Conservation (phyloP, 2,329 filamentous ascomycete genomes). For the Clarireedia paspali region DNA sequence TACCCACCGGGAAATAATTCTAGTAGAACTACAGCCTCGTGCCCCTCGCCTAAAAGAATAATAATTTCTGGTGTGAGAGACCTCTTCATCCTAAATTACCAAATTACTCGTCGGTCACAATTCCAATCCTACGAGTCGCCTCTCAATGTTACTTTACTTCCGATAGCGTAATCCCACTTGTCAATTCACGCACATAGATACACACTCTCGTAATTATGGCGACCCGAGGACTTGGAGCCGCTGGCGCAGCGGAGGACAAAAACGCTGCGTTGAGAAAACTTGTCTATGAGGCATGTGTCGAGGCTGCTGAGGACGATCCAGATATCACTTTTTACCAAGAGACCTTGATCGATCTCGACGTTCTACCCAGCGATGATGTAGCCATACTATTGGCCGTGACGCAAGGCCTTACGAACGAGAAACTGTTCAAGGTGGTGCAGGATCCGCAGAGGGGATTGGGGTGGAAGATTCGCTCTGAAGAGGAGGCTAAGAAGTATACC, state of each 20-base stretch:
- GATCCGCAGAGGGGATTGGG: conserved; percentile 36
- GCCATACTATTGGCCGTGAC: conserved; percentile 47
- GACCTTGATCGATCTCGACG: conserved; percentile 47
- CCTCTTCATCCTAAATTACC: not conserved
- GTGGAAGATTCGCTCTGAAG: conserved; percentile 51
- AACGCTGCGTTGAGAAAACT: conserved; percentile 21
- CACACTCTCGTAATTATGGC: not conserved
- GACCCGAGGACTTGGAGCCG: not conserved
- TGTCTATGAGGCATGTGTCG: conserved; percentile 24
- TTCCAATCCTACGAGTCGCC: not conserved
- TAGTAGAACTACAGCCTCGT: conserved; percentile 1
- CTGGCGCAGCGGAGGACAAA: conserved; percentile 4
- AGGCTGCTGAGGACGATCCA: conserved; percentile 15
- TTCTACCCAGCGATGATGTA: conserved; percentile 50
- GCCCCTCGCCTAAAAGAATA: conserved; percentile 8
- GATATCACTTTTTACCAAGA: conserved; percentile 45
- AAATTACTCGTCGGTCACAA: not conserved
- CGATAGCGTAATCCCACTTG: conserved; percentile 16
- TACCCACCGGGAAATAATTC: no score
- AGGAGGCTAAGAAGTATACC: conserved; percentile 54
- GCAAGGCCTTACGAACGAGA: conserved; percentile 51
- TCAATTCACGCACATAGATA: not conserved
- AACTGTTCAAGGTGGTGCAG: conserved; percentile 46
- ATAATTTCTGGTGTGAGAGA: not conserved
- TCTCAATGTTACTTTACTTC: conserved; percentile 16